Evolutionary conservation across 2,329 filamentous ascomycete genomes (phyloP), one percentile per base, ranked within the genome.

Genomic region (Elsinoe necatrix): DNA sequence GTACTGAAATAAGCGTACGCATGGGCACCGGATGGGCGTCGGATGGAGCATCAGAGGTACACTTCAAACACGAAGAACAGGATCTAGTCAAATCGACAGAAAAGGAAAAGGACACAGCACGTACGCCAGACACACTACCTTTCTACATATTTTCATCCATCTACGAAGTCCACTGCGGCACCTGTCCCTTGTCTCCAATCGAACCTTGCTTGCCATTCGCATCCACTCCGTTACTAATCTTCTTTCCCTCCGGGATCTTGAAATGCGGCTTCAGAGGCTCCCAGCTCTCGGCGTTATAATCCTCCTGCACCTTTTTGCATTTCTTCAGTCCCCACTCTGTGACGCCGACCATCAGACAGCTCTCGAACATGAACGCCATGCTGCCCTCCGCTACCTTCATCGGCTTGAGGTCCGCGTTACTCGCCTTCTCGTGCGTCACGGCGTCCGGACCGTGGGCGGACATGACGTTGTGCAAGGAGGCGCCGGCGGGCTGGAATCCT

Each of bases 281-380:
- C 89, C 89, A 95, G 68, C 87, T 91, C 74, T 95, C 86, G 57
- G 84, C 81, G 67, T 83, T 90, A 66, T 93, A 95, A 57, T 80
- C 80, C 62, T 82, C 77, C 73, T 87, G 85, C 39, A 87, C 80
- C 70, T 87, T 87, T 64, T 77, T 72, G 66, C 84, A 92, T 60
- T 80, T 80, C 69, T 82, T 85, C 60, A 87, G 69, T 1, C 84
- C 85, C 84, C 84, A 88, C 58, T 85, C 80, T 1, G 85, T 86
- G 25, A 88, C 84, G 1, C 84, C 84, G 1, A 87, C 77, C 82
- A 87, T 85, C 56, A 86, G 65, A 56, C 77, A 83, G 61, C 79
- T 85, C 74, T 85, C 82, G 63, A 85, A 85, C 82, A 85, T 85
- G 63, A 85, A 85, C 0, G 82, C 82, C 64, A 82, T 83, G 64